Percentiles rank a stretch among this genome's conserved stretches.
These are phyloP conservation scores for Talaromyces albobiverticillius DNA, from an alignment of 2,329 filamentous ascomycete species.

Conservation along the genomic window DNA sequence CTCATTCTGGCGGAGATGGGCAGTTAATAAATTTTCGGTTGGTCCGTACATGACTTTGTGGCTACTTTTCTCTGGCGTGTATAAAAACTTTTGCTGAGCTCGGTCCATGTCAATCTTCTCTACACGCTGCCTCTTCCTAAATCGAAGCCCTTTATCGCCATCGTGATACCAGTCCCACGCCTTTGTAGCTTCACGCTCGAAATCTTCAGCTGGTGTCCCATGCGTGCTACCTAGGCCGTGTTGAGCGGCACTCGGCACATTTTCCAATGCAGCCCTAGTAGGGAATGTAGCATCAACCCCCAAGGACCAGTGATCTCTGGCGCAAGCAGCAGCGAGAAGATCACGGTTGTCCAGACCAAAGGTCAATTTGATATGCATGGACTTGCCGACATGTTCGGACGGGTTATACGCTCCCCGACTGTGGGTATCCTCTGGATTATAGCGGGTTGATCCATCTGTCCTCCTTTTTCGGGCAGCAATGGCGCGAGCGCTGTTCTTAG, in stretches of 20 bases:
- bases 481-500: background rate
- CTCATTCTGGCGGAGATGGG: slow-evolving; percentile 41
- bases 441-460: slow-evolving; percentile 20
- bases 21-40: slow-evolving; percentile 41
- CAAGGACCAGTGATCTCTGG: slow-evolving; percentile 50
- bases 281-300: slow-evolving; percentile 51
- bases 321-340: slow-evolving; percentile 45
- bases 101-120: slow-evolving; percentile 34
- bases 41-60: slow-evolving; percentile 53
- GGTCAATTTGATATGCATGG: slow-evolving; percentile 45
- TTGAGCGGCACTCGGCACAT: slow-evolving; percentile 22
- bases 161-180: slow-evolving; percentile 56
- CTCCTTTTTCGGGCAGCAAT: slow-evolving; percentile 16
- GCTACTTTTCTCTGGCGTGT: slow-evolving; percentile 26
- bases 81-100: slow-evolving; percentile 42
- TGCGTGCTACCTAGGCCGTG: slow-evolving; percentile 43
- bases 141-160: slow-evolving; percentile 37
- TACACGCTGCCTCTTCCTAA: slow-evolving; percentile 42
- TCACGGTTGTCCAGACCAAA: slow-evolving; percentile 53
- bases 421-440: slow-evolving; percentile 28
- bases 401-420: slow-evolving; percentile 37
- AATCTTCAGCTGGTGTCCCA: slow-evolving; percentile 40
- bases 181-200: slow-evolving; percentile 43
- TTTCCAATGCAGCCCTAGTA: slow-evolving; percentile 37
- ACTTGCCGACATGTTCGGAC: slow-evolving; percentile 38